These are phyloP conservation scores for Arthrobotrys sinensis DNA, from an alignment of 2,329 filamentous ascomycete genomes.

Conservation along the genomic window DNA sequence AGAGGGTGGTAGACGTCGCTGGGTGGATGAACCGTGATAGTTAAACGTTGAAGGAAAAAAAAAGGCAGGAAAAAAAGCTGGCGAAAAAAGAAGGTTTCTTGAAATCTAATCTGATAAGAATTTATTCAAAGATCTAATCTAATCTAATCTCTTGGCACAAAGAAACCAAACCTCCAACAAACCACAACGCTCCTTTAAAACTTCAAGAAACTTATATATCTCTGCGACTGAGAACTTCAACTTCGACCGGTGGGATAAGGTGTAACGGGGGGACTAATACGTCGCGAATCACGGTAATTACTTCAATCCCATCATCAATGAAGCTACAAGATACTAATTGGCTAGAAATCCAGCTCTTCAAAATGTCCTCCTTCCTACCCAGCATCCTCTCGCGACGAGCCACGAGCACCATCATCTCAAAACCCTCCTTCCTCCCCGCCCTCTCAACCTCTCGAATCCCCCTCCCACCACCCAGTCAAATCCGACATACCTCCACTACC, in stretches of 20 bases:
- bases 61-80: constrained; percentile 42
- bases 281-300: constrained; percentile 21
- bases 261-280: too few species aligned
- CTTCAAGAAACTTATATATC: background rate
- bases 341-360: background rate
- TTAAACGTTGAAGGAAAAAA: constrained; percentile 24
- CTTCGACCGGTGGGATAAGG: background rate
- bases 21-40: background rate
- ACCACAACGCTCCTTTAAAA: constrained; percentile 27
- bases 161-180: constrained; percentile 33
- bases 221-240: constrained; percentile 1
- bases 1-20: constrained; percentile 2
- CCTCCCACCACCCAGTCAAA: constrained; percentile 43
- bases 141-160: constrained; percentile 58
- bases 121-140: constrained; percentile 12
- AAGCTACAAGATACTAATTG: background rate
- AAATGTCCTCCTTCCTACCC: constrained; percentile 30
- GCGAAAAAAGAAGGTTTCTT: constrained; percentile 41
- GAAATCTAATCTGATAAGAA: constrained; percentile 1
- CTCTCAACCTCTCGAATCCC: constrained; percentile 61
- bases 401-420: constrained; percentile 66
- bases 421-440: constrained; percentile 72
- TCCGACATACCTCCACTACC: constrained; percentile 51
- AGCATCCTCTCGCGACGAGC: constrained; percentile 36
- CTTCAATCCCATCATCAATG: background rate